Base-by-base conservation (phyloP, 164 flowering plant species). In the Vitis labrusca region DNA sequence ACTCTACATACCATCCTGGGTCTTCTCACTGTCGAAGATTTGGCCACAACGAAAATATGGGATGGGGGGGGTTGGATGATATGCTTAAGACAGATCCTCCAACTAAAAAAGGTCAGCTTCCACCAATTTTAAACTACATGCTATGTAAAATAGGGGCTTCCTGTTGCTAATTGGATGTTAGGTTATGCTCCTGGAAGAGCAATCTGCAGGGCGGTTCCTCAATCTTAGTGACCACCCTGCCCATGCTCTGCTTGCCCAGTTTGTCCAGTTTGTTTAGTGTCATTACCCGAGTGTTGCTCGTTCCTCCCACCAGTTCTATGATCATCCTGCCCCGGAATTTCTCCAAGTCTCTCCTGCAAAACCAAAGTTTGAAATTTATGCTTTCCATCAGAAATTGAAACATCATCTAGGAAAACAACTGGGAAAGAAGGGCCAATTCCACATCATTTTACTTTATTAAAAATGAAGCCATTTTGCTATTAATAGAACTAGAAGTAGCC, bases 281-380 rank as follows among this genome's bases (percentile, higher is more conserved):
- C 85, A 55, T 76, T 74, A 54, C 62, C 78, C 66, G 69, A 23
- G 49, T 76, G 70, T 66, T 80, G 81, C 57, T 81, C 89, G 69
- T 70, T 78, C 78, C 79, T 71, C 27, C 27, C 27, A 52, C 73
- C 78, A 50, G 82, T 53, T 76, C 78, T 76, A 27, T 68, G 50
- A 69, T 80, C 90, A 63, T 89, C 93, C 10, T 80, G 82, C 23
- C 76, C 89, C 15, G 91, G 79, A 76, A 69, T 58, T 79, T 89
- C 89, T 72, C 94, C 91, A 47, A 88, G 88, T 71, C 88, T 85
- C 81, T 85, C 93, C 98, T 92, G 94, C 78, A 78, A 59, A 60
- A 30, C 27, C 27, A 23, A 23, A 23, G 27, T 23, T 23, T 1
- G 27, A 23, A 23, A 23, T 23, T 23, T 23, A 23, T 23, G 27